Evolutionary conservation across 352 stramenopile species (phyloP).

Genomic region (Globisporangium megalacanthum): DNA sequence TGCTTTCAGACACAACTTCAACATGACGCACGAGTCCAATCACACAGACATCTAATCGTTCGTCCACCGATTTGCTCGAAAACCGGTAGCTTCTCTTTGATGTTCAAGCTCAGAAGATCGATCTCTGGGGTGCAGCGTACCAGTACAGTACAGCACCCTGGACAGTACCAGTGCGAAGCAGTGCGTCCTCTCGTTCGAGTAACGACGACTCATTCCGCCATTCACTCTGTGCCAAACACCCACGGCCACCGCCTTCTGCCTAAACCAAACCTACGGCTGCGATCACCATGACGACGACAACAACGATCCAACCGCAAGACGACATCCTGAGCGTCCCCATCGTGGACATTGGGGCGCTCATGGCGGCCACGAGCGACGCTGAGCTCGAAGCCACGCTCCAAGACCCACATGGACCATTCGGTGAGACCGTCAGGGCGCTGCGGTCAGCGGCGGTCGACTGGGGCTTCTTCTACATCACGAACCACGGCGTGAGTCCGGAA

Average conservation of each 20-base stretch:
- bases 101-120: no score
- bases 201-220: conserved; percentile 1
- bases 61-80: no score
- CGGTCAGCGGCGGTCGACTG: conserved; percentile 63
- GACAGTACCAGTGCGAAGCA: no score
- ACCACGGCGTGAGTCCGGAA: conserved; percentile 60
- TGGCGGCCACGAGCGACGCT: conserved; percentile 25
- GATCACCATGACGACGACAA: no score
- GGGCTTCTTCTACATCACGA: conserved; percentile 92
- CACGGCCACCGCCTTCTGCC: neutral
- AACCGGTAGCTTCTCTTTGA: no score
- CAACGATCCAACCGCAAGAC: neutral
- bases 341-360: conserved; percentile 46
- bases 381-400: conserved; percentile 27
- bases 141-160: no score
- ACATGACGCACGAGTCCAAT: no score
- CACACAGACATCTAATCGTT: no score
- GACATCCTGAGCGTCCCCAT: conserved; percentile 22
- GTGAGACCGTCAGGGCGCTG: conserved; percentile 33
- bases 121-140: no score
- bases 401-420: conserved; percentile 11
- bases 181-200: neutral
- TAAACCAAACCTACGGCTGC: no score
- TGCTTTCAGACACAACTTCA: no score
- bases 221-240: neutral